A percentile compares a stretch with the other conserved stretches of the same genome.
Conservation (phyloP, 1,284 basidiomycete species). For the Cryptococcus neoformans region DNA sequence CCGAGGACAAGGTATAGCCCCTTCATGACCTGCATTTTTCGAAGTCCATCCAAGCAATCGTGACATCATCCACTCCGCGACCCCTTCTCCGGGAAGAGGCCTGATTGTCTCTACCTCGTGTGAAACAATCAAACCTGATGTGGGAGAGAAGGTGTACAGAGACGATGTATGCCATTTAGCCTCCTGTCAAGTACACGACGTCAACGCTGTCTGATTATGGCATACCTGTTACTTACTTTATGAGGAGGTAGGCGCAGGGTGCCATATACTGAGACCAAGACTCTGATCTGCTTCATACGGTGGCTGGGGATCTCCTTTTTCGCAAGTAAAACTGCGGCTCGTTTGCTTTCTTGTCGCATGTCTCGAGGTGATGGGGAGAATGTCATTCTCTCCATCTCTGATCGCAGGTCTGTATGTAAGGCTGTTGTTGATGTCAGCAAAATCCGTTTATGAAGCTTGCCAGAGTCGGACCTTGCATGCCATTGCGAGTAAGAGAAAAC, state of each 20-base stretch:
- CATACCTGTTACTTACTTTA: conserved; percentile 19
- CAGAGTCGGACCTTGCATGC: conserved; percentile 43
- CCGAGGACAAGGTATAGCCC: conserved; percentile 23
- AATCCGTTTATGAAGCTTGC: neutral
- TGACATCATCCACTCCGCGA: conserved; percentile 44
- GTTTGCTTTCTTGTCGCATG: conserved; percentile 3
- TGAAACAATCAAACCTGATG: conserved; percentile 42
- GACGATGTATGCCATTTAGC: conserved; percentile 47
- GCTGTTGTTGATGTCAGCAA: conserved; percentile 25
- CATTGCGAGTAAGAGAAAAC: conserved; percentile 44
- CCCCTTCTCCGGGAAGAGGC: conserved; percentile 49
- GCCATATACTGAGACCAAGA: conserved; percentile 38
- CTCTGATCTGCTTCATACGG: conserved; percentile 43
- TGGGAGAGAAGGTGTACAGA: conserved; percentile 49
- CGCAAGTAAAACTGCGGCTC: conserved; percentile 11
- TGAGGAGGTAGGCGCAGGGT: conserved; percentile 42
- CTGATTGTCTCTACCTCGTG: conserved; percentile 51
- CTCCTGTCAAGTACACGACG: conserved; percentile 14
- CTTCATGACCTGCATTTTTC: conserved; percentile 12
- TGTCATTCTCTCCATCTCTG: conserved; percentile 41
- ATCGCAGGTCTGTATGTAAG: conserved; percentile 40
- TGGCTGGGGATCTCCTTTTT: conserved; percentile 19
- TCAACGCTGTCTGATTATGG: no score
- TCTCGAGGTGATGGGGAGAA: conserved; percentile 25
- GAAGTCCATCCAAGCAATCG: conserved; percentile 38